Percentiles rank a stretch among this genome's conserved stretches.
Evolutionary conservation across 495 filamentous ascomycete species (phyloP).

Genomic region (Aspergillus panamensis): DNA sequence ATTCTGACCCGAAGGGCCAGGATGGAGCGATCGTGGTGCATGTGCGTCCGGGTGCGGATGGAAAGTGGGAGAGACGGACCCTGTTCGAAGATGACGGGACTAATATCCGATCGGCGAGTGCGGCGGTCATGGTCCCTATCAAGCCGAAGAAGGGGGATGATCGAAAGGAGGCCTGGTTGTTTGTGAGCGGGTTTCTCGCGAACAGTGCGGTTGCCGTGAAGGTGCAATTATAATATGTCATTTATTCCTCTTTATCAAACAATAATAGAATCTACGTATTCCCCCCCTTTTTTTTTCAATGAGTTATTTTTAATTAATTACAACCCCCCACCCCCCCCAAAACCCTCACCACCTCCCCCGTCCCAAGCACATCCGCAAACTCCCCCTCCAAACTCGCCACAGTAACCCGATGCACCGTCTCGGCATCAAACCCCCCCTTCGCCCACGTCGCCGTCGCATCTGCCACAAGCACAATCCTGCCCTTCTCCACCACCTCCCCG

Average conservation of each 20-base stretch:
- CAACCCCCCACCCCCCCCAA: slow-evolving; percentile 16
- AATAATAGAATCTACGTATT: no score
- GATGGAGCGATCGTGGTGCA: slow-evolving; percentile 50
- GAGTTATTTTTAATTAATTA: neutral
- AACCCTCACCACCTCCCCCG: slow-evolving; percentile 36
- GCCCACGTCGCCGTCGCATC: slow-evolving; percentile 50
- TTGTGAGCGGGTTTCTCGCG: slow-evolving; percentile 56
- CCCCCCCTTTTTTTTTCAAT: no score
- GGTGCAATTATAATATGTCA: slow-evolving; percentile 44
- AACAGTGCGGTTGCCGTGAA: slow-evolving; percentile 50
- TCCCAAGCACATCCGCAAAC: slow-evolving; percentile 42
- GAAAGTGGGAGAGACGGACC: slow-evolving; percentile 41
- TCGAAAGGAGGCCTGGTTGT: slow-evolving; percentile 52
- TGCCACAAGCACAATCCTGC: slow-evolving; percentile 42
- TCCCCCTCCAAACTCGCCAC: slow-evolving; percentile 48
- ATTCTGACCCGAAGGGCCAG: slow-evolving; percentile 34
- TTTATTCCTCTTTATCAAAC: no score
- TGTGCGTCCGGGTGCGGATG: slow-evolving; percentile 23
- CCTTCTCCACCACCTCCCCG: slow-evolving; percentile 26
- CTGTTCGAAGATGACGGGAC: slow-evolving; percentile 59
- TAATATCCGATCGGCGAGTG: slow-evolving; percentile 48
- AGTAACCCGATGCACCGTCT: slow-evolving; percentile 45
- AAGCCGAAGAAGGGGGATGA: slow-evolving; percentile 36
- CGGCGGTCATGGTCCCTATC: slow-evolving; percentile 52
- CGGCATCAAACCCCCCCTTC: slow-evolving; percentile 43